A percentile compares a stretch with the other conserved stretches of the same genome.
Evolutionary conservation across 495 filamentous ascomycete species (phyloP).

Genomic region (Pyronema omphalodes): DNA sequence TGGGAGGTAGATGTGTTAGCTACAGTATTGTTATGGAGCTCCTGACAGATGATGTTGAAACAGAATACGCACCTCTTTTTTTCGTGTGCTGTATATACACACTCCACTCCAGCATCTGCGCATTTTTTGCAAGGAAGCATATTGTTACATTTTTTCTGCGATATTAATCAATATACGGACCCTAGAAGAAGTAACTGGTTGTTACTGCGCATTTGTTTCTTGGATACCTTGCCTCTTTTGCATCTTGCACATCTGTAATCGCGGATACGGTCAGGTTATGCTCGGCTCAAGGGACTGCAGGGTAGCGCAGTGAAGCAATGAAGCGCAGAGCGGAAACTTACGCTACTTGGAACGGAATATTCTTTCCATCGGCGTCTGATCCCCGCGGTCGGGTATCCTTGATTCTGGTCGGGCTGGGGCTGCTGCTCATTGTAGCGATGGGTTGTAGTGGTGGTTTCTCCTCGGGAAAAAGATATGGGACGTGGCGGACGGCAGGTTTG

Average conservation of each 20-base stretch:
- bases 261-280: not conserved
- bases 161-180: not conserved
- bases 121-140: not conserved
- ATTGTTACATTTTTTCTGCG: not conserved
- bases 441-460: too few relatives aligned
- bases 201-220: not conserved
- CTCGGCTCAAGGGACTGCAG: too few relatives aligned
- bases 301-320: too few relatives aligned
- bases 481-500: too few relatives aligned
- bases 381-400: not conserved
- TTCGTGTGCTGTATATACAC: not conserved
- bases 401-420: not conserved
- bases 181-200: too few relatives aligned
- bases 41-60: not conserved
- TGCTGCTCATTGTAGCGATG: not conserved
- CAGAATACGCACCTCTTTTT: not conserved
- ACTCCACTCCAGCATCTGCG: not conserved
- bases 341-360: conserved; percentile 1
- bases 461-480: too few relatives aligned
- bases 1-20: not conserved
- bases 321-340: not conserved
- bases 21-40: not conserved
- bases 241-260: not conserved
- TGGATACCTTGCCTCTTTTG: not conserved
- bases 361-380: conserved; percentile 1